Evolutionary conservation across 73 alveolate genomes (phyloP).

Genomic region (Paramecium biaurelia): DNA sequence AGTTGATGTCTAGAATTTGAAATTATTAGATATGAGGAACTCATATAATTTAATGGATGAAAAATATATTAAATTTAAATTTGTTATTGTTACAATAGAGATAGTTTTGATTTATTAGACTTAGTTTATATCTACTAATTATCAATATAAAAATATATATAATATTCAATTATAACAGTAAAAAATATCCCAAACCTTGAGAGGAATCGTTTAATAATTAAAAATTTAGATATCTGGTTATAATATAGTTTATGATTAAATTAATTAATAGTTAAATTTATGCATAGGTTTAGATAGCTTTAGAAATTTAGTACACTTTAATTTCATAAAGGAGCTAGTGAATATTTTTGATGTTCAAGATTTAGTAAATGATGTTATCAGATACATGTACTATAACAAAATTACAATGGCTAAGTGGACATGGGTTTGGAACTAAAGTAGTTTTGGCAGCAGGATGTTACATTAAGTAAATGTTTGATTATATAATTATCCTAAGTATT

Average conservation of each 20-base stretch:
- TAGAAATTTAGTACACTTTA: slow-evolving; percentile 38
- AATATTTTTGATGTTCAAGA: slow-evolving; percentile 71
- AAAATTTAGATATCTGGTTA: not conserved
- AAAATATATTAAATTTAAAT: too few species aligned
- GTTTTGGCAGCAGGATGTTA: slow-evolving; percentile 83
- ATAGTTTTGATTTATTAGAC: too few species aligned
- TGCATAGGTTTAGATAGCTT: slow-evolving; percentile 11
- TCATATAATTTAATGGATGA: too few species aligned
- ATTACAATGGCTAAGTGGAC: slow-evolving; percentile 87
- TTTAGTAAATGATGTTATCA: slow-evolving; percentile 74
- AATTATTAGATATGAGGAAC: too few species aligned
- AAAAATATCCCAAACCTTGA: too few species aligned
- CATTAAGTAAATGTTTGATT: too few species aligned
- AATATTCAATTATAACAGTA: too few species aligned
- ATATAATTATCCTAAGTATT: too few species aligned
- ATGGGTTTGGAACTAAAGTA: slow-evolving; percentile 89
- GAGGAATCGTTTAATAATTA: too few species aligned
- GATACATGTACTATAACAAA: slow-evolving; percentile 79
- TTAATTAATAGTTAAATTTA: not conserved
- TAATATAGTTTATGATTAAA: not conserved
- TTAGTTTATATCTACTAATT: too few species aligned
- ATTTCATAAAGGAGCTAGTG: slow-evolving; percentile 61
- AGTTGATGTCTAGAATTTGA: not conserved
- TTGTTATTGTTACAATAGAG: too few species aligned
- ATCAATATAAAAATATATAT: too few species aligned